Evolutionary conservation across 164 flowering plant species (phyloP), one percentile per base, ranked within the genome.

Genomic region (Berberis thunbergii): DNA sequence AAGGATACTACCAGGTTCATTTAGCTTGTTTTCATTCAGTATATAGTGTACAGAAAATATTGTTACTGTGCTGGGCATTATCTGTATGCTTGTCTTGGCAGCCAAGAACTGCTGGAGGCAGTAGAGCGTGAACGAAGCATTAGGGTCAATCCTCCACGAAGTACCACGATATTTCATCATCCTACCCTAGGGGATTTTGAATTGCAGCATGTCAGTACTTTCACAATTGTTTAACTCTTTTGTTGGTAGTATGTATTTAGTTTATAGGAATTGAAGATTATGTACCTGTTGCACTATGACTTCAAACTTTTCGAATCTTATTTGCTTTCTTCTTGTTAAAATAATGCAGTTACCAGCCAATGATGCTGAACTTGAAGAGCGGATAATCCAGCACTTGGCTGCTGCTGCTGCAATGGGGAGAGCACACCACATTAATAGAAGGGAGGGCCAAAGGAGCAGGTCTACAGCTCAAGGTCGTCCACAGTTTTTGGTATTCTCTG

Each of bases 361-460:
- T 79, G 85, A 84, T 76, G 67, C 85, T 67, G 98, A 89, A 53
- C 87, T 92, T 67, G 96, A 92, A 72, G 93, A 87, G 69, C 92
- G 85, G 11, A 89, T 92, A 54, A 81, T 92, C 59, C 98, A 87
- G 80, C 96, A 89, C 77, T 76, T 92, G 74, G 96, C 96, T 65
- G 96, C 98, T 67, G 96, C 97, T 60, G 95, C 96, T 69, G 98
- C 98, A 55, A 87, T 84, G 95, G 95, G 96, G 7, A 84, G 96
- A 75, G 72, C 86, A 57, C 92, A 81, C 38, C 96, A 86, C 53
- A 63, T 82, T 57, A 77, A 82, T 57, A 70, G 95, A 75, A 84
- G 96, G 75, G 95, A 87, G 61, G 83, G 86, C 61, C 87, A 83
- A 7, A 78, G 95, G 61, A 81, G 70, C 60, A 80, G 89, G 68